Base-by-base conservation (phyloP, 495 filamentous ascomycete genomes). In the Annulohypoxylon moriforme region DNA sequence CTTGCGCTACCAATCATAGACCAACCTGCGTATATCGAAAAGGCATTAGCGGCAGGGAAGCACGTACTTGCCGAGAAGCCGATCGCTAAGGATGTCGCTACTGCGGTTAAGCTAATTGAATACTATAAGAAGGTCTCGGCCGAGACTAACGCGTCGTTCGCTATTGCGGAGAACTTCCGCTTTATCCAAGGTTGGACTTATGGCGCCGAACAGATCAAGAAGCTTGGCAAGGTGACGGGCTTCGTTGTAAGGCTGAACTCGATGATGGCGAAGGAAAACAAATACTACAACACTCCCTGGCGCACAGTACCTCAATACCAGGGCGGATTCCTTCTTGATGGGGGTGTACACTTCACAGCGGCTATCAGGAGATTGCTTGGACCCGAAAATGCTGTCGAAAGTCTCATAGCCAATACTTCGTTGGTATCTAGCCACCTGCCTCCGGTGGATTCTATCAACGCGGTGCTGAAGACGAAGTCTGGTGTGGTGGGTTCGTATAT, bases 1-100 rank as follows among this genome's bases (percentile, higher is more conserved):
- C 86, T 96, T 62, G 91, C 86, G 80, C 86, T 92, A 3, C 89
- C 89, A 4, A 91, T 92, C 74, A 67, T 79, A 14, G 77, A 77
- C 31, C 89, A 92, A 73, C 86, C 88, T 0, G 73, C 79, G 34
- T 86, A 84, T 70, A 89, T 91, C 77, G 81, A 86, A 71, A 80
- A 82, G 33, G 88, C 91, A 4, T 83, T 96, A 0, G 69, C 79
- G 0, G 91, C 91, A 1, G 89, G 90, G 22, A 96, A 96, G 70
- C 92, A 94, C 78, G 93, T 95, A 5, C 79, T 95, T 0, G 89
- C 84, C n/a, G 93, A 96, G 79, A 96, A 96, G 77, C 93, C 93
- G 16, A 87, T 95, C 40, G 92, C 92, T 0, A 85, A 86, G 71
- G 88, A 93, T 75, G 71, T 93, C 18, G 81, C 83, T 2, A 81